Conservation (phyloP, 2,329 filamentous ascomycete genomes). For the Mycosphaerella sp. region DNA sequence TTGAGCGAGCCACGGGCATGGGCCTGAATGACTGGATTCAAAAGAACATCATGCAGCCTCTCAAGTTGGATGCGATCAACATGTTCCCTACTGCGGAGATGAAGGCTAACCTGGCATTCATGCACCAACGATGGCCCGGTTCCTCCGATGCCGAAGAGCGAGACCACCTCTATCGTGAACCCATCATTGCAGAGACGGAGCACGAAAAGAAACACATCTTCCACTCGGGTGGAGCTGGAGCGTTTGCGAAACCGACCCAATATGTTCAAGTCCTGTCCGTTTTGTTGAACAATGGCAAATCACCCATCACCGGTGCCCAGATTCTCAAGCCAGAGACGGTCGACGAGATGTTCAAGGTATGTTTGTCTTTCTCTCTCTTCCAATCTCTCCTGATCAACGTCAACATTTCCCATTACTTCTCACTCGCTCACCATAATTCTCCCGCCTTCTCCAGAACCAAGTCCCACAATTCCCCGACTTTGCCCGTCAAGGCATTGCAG, state of each 20-base stretch:
- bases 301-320: slow-evolving; percentile 48
- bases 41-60: slow-evolving; percentile 42
- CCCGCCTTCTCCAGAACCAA: slow-evolving; percentile 27
- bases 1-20: slow-evolving; percentile 41
- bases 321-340: slow-evolving; percentile 55
- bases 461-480: slow-evolving; percentile 34
- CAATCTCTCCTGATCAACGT: background rate
- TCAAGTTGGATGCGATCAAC: slow-evolving; percentile 45
- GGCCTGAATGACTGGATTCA: slow-evolving; percentile 43
- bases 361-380: background rate
- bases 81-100: slow-evolving; percentile 54
- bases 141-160: slow-evolving; percentile 27
- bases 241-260: slow-evolving; percentile 54
- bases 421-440: no score
- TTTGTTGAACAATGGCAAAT: slow-evolving; percentile 59
- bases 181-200: slow-evolving; percentile 42
- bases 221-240: slow-evolving; percentile 57
- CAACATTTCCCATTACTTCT: background rate
- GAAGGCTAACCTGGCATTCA: slow-evolving; percentile 50
- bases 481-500: slow-evolving; percentile 30
- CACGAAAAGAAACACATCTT: slow-evolving; percentile 44
- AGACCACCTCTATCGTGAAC: slow-evolving; percentile 48
- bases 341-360: slow-evolving; percentile 51
- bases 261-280: slow-evolving; percentile 57
- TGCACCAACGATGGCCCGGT: slow-evolving; percentile 49